Evolutionary conservation across 768 basidiomycete genomes (phyloP).

Genomic region (Phylloporus rhodoxanthus): DNA sequence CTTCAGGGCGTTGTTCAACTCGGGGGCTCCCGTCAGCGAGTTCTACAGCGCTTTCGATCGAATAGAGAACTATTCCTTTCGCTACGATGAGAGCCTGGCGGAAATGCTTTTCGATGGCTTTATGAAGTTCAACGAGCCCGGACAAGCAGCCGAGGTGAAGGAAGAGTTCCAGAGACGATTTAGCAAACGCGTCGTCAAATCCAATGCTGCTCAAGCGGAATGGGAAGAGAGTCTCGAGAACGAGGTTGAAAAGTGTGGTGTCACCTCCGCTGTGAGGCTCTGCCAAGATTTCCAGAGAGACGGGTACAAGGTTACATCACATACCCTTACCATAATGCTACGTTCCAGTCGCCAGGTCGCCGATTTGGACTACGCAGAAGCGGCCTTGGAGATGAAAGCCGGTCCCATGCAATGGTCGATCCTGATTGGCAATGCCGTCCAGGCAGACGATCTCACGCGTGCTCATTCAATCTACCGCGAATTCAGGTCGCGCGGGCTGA

Average conservation of each 20-base stretch:
- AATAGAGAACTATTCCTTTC: conserved; percentile 41
- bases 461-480: conserved; percentile 49
- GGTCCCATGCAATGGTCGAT: conserved; percentile 47
- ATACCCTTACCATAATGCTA: conserved; percentile 39
- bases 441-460: conserved; percentile 31
- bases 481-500: conserved; percentile 38
- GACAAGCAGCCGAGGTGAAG: conserved; percentile 36
- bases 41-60: conserved; percentile 41
- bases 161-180: conserved; percentile 34
- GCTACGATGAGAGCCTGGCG: conserved; percentile 40
- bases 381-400: conserved; percentile 36
- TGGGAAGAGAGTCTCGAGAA: conserved; percentile 27
- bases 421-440: conserved; percentile 48
- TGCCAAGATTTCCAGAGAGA: conserved; percentile 30
- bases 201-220: conserved; percentile 24
- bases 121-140: conserved; percentile 32
- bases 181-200: conserved; percentile 24
- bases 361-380: conserved; percentile 41
- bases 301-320: conserved; percentile 29
- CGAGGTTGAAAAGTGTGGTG: conserved; percentile 31
- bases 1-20: conserved; percentile 38
- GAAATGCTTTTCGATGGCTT: conserved; percentile 40
- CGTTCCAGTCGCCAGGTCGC: conserved; percentile 34
- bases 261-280: conserved; percentile 31
- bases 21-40: conserved; percentile 26